Evolutionary conservation across 768 basidiomycete genomes (phyloP), one percentile per base, ranked within the genome.

Genomic region (Psilocybe azurescens): DNA sequence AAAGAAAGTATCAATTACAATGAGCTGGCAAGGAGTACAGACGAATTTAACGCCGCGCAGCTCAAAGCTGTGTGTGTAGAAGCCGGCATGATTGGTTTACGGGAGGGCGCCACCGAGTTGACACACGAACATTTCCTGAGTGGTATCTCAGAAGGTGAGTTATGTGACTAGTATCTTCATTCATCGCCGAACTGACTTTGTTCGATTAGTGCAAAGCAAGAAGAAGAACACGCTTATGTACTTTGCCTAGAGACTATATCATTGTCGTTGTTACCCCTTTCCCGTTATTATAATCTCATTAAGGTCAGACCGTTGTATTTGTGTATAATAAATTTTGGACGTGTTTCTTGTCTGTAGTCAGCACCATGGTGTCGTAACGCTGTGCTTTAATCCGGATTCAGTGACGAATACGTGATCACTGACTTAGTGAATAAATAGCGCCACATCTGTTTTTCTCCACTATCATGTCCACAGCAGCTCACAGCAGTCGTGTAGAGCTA

Each of bases 211-310:
- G 59, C 97, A 99, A 86, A 94, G 94, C 78, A 96, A 98, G 89
- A 99, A 99, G 88, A 99, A 99, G 88, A 99, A 99, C 73, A 90
- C 94, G 72, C 88, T 98, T 72, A 89, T 94, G 86, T 95, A 95
- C 80, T 95, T 94, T 76, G 93, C 93, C 53, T 95, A 90, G 64
- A 56, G 50, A 52, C 59, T 56, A 41, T 56, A 56, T 65, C 50
- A 33, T 3, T 64, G 46, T 47, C 38, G 20, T 39, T 59, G 53
- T 58, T 20, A 39, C 53, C 53, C 11, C 39, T 13, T 28, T 56
- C 18, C 10, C 33, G 32, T 33, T 38, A 28, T 38, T 39, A 60
- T 36, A 28, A 54, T 41, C 29, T 38, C 46, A 53, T 48, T n/a
- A 30, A 24, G 16, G 14, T n/a, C 41, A 44, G 41, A 5, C n/a